phyloP scores from a whole-genome alignment of 805 yeast genomes.

The Yarrowia porcina region DNA sequence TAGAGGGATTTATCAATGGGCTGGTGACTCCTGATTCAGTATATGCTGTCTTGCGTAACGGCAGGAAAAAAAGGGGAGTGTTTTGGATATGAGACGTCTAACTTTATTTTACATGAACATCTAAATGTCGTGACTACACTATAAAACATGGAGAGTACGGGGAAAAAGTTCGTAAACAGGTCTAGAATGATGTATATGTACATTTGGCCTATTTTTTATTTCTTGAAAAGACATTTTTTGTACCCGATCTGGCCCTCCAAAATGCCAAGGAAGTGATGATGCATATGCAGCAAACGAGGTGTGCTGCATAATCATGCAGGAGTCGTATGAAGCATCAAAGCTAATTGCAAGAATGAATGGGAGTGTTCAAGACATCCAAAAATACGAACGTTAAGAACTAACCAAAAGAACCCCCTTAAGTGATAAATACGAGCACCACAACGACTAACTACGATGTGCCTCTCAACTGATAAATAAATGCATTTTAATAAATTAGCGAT shows the following conservation, averaged over 20 bases:
- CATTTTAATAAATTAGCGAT: neutral
- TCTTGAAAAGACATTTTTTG: no score
- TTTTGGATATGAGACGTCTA: neutral
- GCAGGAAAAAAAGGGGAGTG: neutral
- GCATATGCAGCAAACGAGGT: neutral
- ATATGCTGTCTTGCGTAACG: no score
- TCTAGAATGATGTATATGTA: no score
- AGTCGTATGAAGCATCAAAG: neutral
- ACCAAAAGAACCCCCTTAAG: neutral
- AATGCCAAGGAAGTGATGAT: neutral
- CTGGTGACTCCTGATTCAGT: neutral
- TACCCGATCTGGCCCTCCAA: no score
- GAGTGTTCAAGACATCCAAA: neutral
- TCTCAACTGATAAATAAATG: neutral
- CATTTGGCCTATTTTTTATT: no score
- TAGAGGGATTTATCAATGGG: neutral
- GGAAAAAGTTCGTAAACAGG: no score
- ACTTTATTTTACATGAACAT: no score
- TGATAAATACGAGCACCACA: no score
- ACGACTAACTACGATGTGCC: no score
- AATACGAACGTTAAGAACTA: neutral
- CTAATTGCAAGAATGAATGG: neutral
- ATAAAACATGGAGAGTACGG: no score
- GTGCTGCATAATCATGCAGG: constrained; percentile 8
- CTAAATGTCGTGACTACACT: no score